Conservation (phyloP, 2,329 filamentous ascomycete species). For the Rhynchosporium secalis region DNA sequence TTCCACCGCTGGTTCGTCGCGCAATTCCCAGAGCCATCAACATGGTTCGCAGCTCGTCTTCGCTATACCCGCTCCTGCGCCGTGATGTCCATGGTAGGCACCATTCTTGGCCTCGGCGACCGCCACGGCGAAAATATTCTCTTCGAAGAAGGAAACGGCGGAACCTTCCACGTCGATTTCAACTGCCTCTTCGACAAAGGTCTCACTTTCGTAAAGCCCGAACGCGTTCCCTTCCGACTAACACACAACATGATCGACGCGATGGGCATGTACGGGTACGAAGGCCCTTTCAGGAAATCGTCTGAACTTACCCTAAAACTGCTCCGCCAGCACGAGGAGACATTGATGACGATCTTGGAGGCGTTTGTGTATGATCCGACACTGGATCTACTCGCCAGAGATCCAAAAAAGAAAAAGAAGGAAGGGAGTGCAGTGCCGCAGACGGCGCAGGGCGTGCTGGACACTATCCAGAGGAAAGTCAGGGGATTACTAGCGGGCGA, state of each 20-base stretch:
- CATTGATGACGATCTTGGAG: constrained; percentile 94
- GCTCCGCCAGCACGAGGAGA: constrained; percentile 89
- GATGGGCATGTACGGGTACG: constrained; percentile 92
- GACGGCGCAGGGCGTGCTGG: constrained; percentile 77
- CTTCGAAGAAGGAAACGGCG: constrained; percentile 89
- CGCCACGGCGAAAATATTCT: constrained; percentile 97
- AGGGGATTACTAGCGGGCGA: constrained; percentile 81
- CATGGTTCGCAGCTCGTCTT: constrained; percentile 87
- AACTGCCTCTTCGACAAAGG: constrained; percentile 99
- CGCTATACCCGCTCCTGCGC: constrained; percentile 91
- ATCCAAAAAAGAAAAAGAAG: constrained; percentile 54
- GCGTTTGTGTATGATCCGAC: constrained; percentile 97
- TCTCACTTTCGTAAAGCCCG: constrained; percentile 89
- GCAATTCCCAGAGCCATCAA: constrained; percentile 87
- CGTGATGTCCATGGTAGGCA: constrained; percentile 99
- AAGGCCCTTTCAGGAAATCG: constrained; percentile 87
- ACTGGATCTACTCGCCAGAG: constrained; percentile 79
- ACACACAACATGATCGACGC: constrained; percentile 99
- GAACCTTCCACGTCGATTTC: constrained; percentile 97
- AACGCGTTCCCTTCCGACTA: constrained; percentile 91
- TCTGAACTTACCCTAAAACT: constrained; percentile 86
- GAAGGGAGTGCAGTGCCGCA: constrained; percentile 54
- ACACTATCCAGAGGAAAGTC: constrained; percentile 85
- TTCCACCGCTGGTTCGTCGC: constrained; percentile 95
- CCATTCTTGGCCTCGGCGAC: constrained; percentile 89